Conservation (phyloP, 2,329 filamentous ascomycete genomes). For the Calonectria montana region DNA sequence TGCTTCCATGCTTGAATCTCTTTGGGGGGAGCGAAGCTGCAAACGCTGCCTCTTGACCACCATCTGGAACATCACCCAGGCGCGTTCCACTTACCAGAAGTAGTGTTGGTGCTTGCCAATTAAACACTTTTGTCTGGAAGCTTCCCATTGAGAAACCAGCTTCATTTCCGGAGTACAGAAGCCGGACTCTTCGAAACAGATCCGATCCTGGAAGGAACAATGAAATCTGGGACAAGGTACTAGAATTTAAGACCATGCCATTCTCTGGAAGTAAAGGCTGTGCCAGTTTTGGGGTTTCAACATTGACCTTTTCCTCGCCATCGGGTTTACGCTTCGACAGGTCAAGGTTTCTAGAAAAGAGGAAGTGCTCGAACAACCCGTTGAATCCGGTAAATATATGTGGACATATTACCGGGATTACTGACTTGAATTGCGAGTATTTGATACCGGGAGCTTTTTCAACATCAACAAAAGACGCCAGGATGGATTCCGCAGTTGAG, state of each 20-base stretch:
- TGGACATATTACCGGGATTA: constrained; percentile 70
- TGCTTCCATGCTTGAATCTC: constrained; percentile 65
- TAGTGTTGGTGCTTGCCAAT: constrained; percentile 81
- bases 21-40: constrained; percentile 72
- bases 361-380: constrained; percentile 78
- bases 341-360: constrained; percentile 79
- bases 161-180: constrained; percentile 76
- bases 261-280: constrained; percentile 63
- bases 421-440: constrained; percentile 69
- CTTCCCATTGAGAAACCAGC: constrained; percentile 83
- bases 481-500: constrained; percentile 70
- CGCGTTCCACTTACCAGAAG: constrained; percentile 76
- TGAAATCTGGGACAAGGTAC: constrained; percentile 75
- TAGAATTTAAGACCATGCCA: constrained; percentile 74
- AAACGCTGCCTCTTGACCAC: constrained; percentile 67
- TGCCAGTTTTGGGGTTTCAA: constrained; percentile 40
- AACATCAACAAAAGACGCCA: constrained; percentile 73
- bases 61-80: constrained; percentile 59
- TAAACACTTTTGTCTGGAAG: constrained; percentile 80
- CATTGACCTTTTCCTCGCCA: constrained; percentile 21
- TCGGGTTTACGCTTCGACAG: constrained; percentile 64
- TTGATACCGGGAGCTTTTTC: constrained; percentile 73
- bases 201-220: constrained; percentile 75
- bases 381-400: constrained; percentile 76
- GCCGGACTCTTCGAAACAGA: constrained; percentile 73